phyloP scores from a whole-genome alignment of 768 basidiomycete species.

The Pleurotus citrinopileatus region DNA sequence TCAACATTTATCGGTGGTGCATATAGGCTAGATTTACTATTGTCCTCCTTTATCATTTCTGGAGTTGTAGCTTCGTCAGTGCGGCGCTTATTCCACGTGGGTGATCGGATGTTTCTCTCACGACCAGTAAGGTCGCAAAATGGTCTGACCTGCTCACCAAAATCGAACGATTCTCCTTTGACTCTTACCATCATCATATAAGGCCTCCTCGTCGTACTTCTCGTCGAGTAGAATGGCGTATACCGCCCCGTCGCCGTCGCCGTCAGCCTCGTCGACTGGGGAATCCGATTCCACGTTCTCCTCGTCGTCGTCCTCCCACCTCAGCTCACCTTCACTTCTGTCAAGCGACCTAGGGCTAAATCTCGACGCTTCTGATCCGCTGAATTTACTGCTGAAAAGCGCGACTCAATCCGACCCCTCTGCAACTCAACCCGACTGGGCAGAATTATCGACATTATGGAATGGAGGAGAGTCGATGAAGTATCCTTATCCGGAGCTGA shows the following conservation, averaged over 20 bases:
- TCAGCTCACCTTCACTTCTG: slow-evolving; percentile 22
- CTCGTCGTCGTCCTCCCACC: slow-evolving; percentile 18
- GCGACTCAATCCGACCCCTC: slow-evolving; percentile 25
- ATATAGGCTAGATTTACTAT: too few relatives aligned
- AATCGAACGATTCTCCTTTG: slow-evolving; percentile 8
- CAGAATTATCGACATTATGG: slow-evolving; percentile 51
- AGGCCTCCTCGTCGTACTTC: background rate
- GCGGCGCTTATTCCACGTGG: background rate
- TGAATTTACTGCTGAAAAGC: slow-evolving; percentile 56
- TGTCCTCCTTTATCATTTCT: too few relatives aligned
- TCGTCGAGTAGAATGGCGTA: slow-evolving; percentile 1
- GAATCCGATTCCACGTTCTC: slow-evolving; percentile 15
- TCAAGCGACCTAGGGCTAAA: slow-evolving; percentile 40
- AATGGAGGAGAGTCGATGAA: slow-evolving; percentile 29
- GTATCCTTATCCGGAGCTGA: slow-evolving; percentile 37
- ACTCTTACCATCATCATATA: background rate
- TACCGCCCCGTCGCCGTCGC: slow-evolving; percentile 7
- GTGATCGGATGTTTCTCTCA: background rate
- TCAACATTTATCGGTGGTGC: too few relatives aligned
- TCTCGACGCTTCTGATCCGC: slow-evolving; percentile 50
- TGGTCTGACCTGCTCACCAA: background rate
- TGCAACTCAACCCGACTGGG: slow-evolving; percentile 47
- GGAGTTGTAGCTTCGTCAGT: background rate
- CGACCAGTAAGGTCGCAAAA: background rate
- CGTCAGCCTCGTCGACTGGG: slow-evolving; percentile 1